A percentile compares a stretch with the other conserved stretches of the same genome.
These are phyloP conservation scores for Penicillium malachiteum DNA, from an alignment of 495 filamentous ascomycete genomes.

Conservation along the genomic window DNA sequence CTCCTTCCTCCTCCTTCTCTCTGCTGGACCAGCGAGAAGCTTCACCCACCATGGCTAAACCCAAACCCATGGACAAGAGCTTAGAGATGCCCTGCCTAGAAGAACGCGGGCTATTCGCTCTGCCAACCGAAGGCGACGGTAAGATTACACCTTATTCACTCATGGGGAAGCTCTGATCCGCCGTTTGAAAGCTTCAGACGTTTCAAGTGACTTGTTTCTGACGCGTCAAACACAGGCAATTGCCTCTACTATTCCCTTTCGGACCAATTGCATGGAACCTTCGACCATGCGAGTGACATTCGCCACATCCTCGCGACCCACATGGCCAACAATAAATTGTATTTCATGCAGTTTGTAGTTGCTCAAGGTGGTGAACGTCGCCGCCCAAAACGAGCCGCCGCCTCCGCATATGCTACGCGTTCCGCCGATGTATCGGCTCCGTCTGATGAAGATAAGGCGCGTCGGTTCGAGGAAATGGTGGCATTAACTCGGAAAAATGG, in stretches of 20 bases:
- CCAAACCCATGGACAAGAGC: slow-evolving; percentile 26
- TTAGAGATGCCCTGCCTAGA: slow-evolving; percentile 40
- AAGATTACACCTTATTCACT: slow-evolving; percentile 10
- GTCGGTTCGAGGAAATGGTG: slow-evolving; percentile 62
- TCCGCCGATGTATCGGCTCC: slow-evolving; percentile 41
- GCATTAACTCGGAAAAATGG: slow-evolving; percentile 59
- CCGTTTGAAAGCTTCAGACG: neutral
- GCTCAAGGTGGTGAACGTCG: slow-evolving; percentile 60
- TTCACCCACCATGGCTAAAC: slow-evolving; percentile 11
- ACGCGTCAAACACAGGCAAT: slow-evolving; percentile 53
- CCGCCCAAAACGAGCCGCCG: slow-evolving; percentile 60
- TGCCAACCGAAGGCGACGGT: slow-evolving; percentile 49
- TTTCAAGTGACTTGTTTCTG: slow-evolving; percentile 9
- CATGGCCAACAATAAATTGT: slow-evolving; percentile 57
- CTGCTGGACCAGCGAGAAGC: slow-evolving; percentile 18
- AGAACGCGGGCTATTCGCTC: slow-evolving; percentile 40
- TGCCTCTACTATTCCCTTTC: slow-evolving; percentile 77
- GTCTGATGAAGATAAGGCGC: slow-evolving; percentile 57
- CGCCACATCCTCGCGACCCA: slow-evolving; percentile 60
- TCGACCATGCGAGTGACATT: slow-evolving; percentile 56
- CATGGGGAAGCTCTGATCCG: neutral
- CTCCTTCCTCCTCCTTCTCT: slow-evolving; percentile 1
- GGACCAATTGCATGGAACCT: slow-evolving; percentile 70
- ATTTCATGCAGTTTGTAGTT: slow-evolving; percentile 68
- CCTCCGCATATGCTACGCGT: slow-evolving; percentile 39